Evolutionary conservation across 2,329 filamentous ascomycete genomes (phyloP).

Genomic region (Colletotrichum lupini): DNA sequence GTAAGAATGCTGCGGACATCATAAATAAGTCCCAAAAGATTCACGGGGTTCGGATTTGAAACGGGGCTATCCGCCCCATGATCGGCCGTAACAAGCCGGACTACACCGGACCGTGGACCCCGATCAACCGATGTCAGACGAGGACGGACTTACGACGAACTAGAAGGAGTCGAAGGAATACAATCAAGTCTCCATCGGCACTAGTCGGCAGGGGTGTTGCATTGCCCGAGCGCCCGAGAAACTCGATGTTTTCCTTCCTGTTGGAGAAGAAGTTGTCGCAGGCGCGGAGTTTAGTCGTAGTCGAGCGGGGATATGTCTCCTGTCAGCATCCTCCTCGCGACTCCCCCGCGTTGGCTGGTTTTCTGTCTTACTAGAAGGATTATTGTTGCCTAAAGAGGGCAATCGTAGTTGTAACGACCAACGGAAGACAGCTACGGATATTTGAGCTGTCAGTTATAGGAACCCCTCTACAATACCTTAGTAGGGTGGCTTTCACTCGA

Average conservation of each 20-base stretch:
- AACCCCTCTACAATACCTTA: too few species aligned
- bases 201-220: neutral
- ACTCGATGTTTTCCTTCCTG: neutral
- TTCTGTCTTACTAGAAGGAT: neutral
- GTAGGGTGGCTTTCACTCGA: too few species aligned
- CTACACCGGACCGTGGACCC: neutral
- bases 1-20: too few species aligned
- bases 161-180: neutral
- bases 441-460: too few species aligned
- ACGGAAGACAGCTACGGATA: neutral
- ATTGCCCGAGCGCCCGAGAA: neutral
- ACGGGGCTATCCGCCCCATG: neutral
- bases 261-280: neutral
- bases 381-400: neutral
- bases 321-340: neutral
- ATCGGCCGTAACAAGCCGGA: neutral
- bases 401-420: neutral
- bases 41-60: neutral
- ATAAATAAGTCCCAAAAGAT: neutral
- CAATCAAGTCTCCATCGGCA: neutral
- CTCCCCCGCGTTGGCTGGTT: neutral
- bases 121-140: neutral
- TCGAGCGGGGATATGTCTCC: neutral
- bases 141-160: neutral
- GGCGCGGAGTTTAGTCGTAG: neutral